Evolutionary conservation across 2,329 filamentous ascomycete species (phyloP), one percentile per base, ranked within the genome.

Genomic region (Penicillium sp.): DNA sequence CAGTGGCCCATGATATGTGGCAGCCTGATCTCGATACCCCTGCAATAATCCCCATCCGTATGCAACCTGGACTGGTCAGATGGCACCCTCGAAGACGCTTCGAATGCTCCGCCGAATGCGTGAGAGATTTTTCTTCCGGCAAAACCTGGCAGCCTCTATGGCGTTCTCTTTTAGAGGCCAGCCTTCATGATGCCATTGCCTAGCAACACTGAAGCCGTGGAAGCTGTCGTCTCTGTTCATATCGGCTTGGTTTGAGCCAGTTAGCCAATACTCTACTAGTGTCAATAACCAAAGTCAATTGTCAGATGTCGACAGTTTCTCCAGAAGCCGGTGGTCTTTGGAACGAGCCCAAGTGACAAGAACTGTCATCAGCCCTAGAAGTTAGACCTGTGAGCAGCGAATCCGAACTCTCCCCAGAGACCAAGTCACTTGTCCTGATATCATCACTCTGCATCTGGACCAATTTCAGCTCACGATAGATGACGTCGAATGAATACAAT

Each of bases 1-100:
- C 27, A 47, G 53, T 31, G 26, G 37, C 14, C 29, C 43, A 58
- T 60, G 60, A 62, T 58, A 43, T 52, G 60, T 56, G 50, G 49
- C 51, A 51, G 51, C 50, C 21, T 47, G 46, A 45, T 49, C 31
- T 16, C 29, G 25, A 59, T 31, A 43, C 42, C 47, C 21, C 48
- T 43, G 35, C 53, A 42, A 37, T 8, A 35, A 50, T 4, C 26
- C 37, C 27, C 50, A 53, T 29, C 21, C n/a, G 10, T 44, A 42
- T 57, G 46, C 45, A 58, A 50, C 19, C 37, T 44, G 44, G 21
- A 4, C 33, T 37, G 26, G 26, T 57, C 54, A 54, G 37, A 50
- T 50, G 45, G 21, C n/a, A 23, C 29, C n/a, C 16, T n/a, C 47
- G 11, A 39, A 37, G 4, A 29, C 49, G 21, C 26, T 50, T 53